Conservation (phyloP, 441 rosid species). For the Jatropha podagrica region DNA sequence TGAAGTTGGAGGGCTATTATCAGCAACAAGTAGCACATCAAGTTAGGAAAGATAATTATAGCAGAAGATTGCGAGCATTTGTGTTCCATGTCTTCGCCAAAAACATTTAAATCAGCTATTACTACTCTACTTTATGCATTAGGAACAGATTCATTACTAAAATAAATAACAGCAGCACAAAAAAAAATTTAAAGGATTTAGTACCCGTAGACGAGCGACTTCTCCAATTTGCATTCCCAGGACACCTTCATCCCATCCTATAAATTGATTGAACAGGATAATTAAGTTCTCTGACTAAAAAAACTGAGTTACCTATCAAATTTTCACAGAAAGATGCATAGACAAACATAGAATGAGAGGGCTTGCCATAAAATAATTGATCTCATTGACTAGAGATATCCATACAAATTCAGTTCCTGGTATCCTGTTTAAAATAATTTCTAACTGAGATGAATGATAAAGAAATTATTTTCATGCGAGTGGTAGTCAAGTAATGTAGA, state of each 20-base stretch:
- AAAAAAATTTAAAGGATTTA: conserved; percentile 8
- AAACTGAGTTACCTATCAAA: background rate
- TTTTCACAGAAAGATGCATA: background rate
- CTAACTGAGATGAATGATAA: background rate
- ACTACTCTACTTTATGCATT: no score
- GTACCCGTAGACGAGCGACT: conserved; percentile 87
- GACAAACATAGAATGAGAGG: no score
- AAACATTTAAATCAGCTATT: no score
- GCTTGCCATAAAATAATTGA: background rate
- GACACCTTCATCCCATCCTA: conserved; percentile 99
- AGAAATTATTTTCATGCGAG: no score
- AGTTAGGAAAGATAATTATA: background rate
- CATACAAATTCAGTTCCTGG: background rate
- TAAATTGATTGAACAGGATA: conserved; percentile 12
- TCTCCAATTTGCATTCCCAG: conserved; percentile 94
- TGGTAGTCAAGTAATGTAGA: no score
- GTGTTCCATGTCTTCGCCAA: no score
- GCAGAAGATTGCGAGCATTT: background rate
- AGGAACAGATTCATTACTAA: no score
- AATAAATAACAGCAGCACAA: background rate
- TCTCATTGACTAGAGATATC: background rate
- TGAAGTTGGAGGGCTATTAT: background rate
- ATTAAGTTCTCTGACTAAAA: conserved; percentile 9
- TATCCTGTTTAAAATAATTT: background rate
- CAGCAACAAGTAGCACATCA: background rate